These are phyloP conservation scores for Claviceps quebecensis DNA, from an alignment of 2,329 filamentous ascomycete species.

Conservation along the genomic window DNA sequence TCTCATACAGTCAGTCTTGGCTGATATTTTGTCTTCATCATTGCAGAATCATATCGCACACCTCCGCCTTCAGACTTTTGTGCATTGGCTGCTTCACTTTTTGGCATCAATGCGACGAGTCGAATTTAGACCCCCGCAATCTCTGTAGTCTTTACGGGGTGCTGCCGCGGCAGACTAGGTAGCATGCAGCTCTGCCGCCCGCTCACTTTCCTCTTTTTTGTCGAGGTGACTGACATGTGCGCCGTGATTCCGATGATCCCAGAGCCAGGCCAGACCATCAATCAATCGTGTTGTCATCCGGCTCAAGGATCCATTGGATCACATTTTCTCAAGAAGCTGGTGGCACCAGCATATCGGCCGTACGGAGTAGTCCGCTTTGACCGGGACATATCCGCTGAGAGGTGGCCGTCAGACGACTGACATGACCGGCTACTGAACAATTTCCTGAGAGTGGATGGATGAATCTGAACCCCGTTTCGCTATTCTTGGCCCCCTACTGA, in stretches of 20 bases:
- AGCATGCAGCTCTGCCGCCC: not conserved
- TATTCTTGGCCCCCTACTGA: not conserved
- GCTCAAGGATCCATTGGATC: not conserved
- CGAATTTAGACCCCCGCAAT: not conserved
- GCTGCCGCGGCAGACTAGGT: not conserved
- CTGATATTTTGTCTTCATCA: not conserved
- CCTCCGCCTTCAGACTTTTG: not conserved
- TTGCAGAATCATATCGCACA: not conserved
- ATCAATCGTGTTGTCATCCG: not conserved
- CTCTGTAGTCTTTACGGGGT: not conserved
- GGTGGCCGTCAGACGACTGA: too few relatives aligned
- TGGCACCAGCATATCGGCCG: not conserved
- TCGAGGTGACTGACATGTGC: not conserved
- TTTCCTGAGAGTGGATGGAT: not conserved
- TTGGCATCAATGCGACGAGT: not conserved
- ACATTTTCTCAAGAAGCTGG: not conserved
- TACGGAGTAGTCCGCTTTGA: not conserved
- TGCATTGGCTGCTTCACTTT: not conserved
- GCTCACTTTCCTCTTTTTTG: not conserved
- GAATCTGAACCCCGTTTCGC: not conserved
- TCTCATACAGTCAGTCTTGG: not conserved
- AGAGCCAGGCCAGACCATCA: not conserved
- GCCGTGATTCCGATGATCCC: not conserved
- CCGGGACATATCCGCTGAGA: not conserved
- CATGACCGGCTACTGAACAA: too few relatives aligned